Evolutionary conservation across 2,329 filamentous ascomycete species (phyloP), one percentile per base, ranked within the genome.

Genomic region (Arachnomyces sp.): DNA sequence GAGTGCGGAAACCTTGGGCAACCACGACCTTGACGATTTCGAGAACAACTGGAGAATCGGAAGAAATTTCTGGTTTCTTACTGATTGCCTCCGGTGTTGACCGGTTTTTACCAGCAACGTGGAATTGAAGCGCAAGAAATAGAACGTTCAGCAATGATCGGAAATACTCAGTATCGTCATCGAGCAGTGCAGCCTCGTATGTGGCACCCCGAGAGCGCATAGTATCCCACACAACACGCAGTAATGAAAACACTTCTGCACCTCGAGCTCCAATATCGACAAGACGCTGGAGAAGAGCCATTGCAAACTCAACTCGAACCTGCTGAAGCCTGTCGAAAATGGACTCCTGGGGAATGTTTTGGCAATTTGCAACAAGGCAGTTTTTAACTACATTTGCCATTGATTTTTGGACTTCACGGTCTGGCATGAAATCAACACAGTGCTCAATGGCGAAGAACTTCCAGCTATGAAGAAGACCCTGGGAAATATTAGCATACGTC

Each of bases 391-490:
- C 82, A 43, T 82, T 74, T 25, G 86, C 69, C 67, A 94, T 80
- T 41, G 84, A 75, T 51, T 76, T 79, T 41, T 81, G 77, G 3
- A 90, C 68, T 16, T 72, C 67, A 30, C 67, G 61, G 38, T 76
- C 71, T 13, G 69, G 66, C 38, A 67, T 65, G 28, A 75, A 71
- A 31, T 74, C 67, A n/a, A 78, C 78, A 57, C 84, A 86, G 36
- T 98, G 74, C 55, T 95, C 90, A 36, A 92, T 73, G 11, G 90
- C 77, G 7, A 98, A 73, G 44, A 86, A 81, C 59, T 93, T 89
- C 87, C 90, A 96, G 40, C 86, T 84, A 52, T 86, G 80, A 48
- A 95, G 83, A 13, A 98, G 76, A 32, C 80, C 77, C 82, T 86
- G 53, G 28, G 43, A 31, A 9, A 15, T 34, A 50, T 68, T 53